These are phyloP conservation scores for Hibiscus mutabilis DNA, from an alignment of 345 rosid genomes.

Conservation along the genomic window DNA sequence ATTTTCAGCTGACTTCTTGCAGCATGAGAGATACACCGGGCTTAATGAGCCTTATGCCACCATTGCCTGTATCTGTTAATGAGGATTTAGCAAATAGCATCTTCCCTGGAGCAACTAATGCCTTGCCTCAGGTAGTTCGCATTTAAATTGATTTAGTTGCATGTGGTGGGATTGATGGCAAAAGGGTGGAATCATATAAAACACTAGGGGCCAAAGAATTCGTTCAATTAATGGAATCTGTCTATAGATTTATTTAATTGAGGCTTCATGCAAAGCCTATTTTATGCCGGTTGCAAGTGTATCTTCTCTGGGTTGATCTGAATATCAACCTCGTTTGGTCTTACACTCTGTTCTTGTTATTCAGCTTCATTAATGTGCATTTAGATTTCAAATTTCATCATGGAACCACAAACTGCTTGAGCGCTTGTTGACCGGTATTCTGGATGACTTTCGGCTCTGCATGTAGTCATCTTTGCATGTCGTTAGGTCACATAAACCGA, in stretches of 20 bases:
- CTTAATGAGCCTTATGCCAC: constrained; percentile 89
- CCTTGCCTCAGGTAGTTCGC: constrained; percentile 47
- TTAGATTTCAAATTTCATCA: background rate
- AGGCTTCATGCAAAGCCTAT: background rate
- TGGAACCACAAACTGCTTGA: background rate
- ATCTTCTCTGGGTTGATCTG: background rate
- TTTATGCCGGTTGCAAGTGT: too few relatives aligned
- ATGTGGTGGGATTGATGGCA: background rate
- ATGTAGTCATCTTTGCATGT: background rate
- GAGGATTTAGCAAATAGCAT: constrained; percentile 62
- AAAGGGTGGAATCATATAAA: background rate
- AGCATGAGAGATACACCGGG: constrained; percentile 79
- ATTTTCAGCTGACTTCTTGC: constrained; percentile 20
- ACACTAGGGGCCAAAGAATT: background rate
- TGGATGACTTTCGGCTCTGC: background rate
- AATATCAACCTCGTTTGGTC: background rate
- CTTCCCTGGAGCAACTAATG: constrained; percentile 37
- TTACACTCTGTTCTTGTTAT: background rate
- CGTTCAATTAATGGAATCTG: background rate
- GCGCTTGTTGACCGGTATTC: too few relatives aligned
- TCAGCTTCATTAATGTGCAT: background rate
- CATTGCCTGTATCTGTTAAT: constrained; percentile 55
- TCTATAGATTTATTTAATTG: background rate
- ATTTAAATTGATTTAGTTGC: background rate
- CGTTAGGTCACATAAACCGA: background rate